Evolutionary conservation across 176 grass and related monocot species (phyloP).

Genomic region (Avena atlantica): DNA sequence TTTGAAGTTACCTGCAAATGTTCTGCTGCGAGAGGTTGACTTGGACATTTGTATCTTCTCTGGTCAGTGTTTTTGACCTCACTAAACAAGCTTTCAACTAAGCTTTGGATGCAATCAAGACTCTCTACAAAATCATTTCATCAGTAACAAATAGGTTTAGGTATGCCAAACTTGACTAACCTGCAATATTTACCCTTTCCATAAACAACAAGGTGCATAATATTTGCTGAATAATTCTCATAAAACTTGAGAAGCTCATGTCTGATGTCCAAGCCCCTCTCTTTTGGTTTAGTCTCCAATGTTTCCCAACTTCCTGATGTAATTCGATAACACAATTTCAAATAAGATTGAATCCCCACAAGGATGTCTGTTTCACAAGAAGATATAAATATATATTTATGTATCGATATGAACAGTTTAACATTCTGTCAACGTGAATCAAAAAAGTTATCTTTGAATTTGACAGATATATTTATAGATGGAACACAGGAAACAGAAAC

Average conservation of each 20-base stretch:
- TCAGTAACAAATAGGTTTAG: conserved; percentile 30
- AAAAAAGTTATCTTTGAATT: conserved; percentile 1
- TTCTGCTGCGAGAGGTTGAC: conserved; percentile 68
- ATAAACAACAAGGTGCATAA: conserved; percentile 98
- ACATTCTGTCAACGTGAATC: not conserved
- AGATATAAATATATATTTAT: not conserved
- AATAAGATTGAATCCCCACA: conserved; percentile 6
- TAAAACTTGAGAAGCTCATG: conserved; percentile 85
- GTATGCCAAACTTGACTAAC: conserved; percentile 21
- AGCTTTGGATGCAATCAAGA: conserved; percentile 80
- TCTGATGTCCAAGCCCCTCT: conserved; percentile 80
- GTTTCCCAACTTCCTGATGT: conserved; percentile 91
- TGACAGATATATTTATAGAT: not conserved
- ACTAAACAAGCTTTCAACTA: conserved; percentile 75
- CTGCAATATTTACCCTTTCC: conserved; percentile 70
- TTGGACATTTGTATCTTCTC: conserved; percentile 62
- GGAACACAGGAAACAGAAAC: not conserved
- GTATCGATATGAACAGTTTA: not conserved
- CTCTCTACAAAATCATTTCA: conserved; percentile 59
- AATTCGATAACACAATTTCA: conserved; percentile 20
- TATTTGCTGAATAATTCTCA: conserved; percentile 86
- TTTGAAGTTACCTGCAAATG: conserved; percentile 82
- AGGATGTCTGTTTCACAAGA: not conserved
- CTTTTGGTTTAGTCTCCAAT: conserved; percentile 82
- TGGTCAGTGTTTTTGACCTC: conserved; percentile 61